Conservation (phyloP, 768 basidiomycete species). For the Lyophyllum decastes region DNA sequence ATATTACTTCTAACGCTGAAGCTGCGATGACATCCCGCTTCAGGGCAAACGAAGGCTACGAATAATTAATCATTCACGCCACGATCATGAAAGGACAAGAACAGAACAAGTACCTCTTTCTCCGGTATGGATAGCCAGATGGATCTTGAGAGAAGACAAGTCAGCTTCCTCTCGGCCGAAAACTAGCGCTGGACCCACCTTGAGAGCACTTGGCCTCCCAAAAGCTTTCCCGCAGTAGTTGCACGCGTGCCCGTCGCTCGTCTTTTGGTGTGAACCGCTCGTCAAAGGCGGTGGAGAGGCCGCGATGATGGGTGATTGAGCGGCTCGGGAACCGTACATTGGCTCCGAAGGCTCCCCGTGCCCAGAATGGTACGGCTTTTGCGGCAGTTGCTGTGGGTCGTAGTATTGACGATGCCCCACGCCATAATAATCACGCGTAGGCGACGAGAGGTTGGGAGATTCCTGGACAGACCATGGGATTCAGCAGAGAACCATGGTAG, state of each 20-base stretch:
- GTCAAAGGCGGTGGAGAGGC: slow-evolving; percentile 1
- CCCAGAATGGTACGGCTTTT: not conserved
- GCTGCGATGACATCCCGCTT: slow-evolving; percentile 62
- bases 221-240: slow-evolving; percentile 23
- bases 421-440: not conserved
- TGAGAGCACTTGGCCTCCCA: slow-evolving; percentile 24
- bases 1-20: slow-evolving; percentile 74
- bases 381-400: slow-evolving; percentile 2
- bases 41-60: slow-evolving; percentile 60
- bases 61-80: slow-evolving; percentile 9
- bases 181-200: slow-evolving; percentile 14
- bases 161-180: slow-evolving; percentile 2
- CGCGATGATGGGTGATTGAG: slow-evolving; percentile 5
- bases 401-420: slow-evolving; percentile 1
- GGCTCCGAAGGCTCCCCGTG: slow-evolving; percentile 3
- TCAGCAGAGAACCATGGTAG: not conserved
- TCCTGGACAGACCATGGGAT: slow-evolving; percentile 4
- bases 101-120: slow-evolving; percentile 21
- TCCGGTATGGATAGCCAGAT: slow-evolving; percentile 25
- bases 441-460: slow-evolving; percentile 5
- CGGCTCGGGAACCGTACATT: slow-evolving; percentile 4
- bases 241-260: slow-evolving; percentile 21
- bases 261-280: slow-evolving; percentile 5
- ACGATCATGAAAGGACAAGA: slow-evolving; percentile 2
- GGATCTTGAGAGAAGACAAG: slow-evolving; percentile 14